A percentile compares a stretch with the other conserved stretches of the same genome.
phyloP scores from a whole-genome alignment of 768 basidiomycete species.

The Tephrocybe sp. region DNA sequence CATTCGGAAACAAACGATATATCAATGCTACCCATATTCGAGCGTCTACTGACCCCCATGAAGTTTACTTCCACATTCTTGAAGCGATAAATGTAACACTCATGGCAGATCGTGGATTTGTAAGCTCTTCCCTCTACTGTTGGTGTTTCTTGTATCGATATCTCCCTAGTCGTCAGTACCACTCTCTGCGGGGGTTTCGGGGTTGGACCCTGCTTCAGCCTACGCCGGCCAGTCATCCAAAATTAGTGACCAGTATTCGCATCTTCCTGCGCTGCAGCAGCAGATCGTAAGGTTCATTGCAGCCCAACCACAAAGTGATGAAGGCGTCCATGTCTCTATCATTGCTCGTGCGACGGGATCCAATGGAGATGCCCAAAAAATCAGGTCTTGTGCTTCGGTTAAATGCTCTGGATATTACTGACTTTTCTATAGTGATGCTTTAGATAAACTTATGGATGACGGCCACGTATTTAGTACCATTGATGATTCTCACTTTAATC shows the following conservation, averaged over 20 bases:
- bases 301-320: conserved; percentile 42
- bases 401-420: not conserved
- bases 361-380: conserved; percentile 48
- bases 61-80: conserved; percentile 79
- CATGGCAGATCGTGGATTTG: conserved; percentile 64
- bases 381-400: conserved; percentile 49
- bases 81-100: conserved; percentile 74
- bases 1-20: conserved; percentile 78
- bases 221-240: conserved; percentile 37
- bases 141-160: not conserved
- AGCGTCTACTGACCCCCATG: conserved; percentile 65
- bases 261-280: conserved; percentile 60
- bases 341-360: conserved; percentile 66
- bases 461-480: conserved; percentile 79
- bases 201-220: conserved; percentile 31
- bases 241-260: conserved; percentile 46
- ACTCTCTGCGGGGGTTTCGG: conserved; percentile 22
- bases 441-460: conserved; percentile 78
- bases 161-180: conserved; percentile 30
- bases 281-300: conserved; percentile 68
- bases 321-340: conserved; percentile 74
- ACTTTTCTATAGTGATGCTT: conserved; percentile 50
- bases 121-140: conserved; percentile 30
- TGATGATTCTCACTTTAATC: conserved; percentile 76
- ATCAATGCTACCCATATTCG: conserved; percentile 79